Conservation (phyloP, 345 rosid species). For the Ricinus communis region DNA sequence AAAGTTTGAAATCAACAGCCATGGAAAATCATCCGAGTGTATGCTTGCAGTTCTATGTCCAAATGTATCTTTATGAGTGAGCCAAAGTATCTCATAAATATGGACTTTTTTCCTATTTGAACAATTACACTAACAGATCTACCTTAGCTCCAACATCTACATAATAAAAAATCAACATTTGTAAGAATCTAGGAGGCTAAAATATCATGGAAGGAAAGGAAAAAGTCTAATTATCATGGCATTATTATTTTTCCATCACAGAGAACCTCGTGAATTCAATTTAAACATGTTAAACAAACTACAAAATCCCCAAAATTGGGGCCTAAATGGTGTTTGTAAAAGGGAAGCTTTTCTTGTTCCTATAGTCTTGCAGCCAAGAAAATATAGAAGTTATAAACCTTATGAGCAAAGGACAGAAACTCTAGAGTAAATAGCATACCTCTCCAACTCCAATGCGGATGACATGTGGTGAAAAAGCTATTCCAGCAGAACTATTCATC, state of each 20-base stretch:
- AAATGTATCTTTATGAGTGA: background rate
- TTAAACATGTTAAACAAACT: background rate
- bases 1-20: background rate
- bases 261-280: background rate
- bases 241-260: background rate
- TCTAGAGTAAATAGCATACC: constrained; percentile 39
- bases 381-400: background rate
- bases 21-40: background rate
- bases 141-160: background rate
- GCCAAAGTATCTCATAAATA: constrained; percentile 1
- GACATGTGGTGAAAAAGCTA: constrained; percentile 95
- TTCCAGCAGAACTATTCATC: constrained; percentile 97
- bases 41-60: background rate
- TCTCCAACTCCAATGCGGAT: constrained; percentile 77
- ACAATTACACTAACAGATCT: background rate
- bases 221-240: background rate
- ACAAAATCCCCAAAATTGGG: background rate
- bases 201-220: background rate
- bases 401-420: constrained; percentile 5
- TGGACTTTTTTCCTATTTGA: background rate
- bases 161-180: background rate
- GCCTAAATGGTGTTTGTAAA: background rate
- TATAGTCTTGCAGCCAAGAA: background rate
- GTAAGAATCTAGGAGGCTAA: background rate
- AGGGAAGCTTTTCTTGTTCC: background rate